Evolutionary conservation across 164 flowering plant genomes (phyloP).

Genomic region (grape (Vitis vinifera)): DNA sequence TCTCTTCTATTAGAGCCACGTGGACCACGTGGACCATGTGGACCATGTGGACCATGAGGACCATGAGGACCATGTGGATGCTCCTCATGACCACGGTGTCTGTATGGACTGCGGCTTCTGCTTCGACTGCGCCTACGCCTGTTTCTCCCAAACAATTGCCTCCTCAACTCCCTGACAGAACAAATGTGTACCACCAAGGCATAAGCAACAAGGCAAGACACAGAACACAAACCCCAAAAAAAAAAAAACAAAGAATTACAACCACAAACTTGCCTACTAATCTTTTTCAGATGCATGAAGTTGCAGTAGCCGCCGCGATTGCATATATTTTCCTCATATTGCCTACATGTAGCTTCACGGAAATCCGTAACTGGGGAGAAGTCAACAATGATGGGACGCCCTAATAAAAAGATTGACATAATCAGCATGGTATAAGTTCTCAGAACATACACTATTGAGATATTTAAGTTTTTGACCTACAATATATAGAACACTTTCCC

Average conservation of each 20-base stretch:
- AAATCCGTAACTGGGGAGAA: constrained; percentile 42
- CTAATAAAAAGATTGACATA: not conserved
- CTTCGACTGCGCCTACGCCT: constrained; percentile 31
- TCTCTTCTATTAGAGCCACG: constrained; percentile 29
- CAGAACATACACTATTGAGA: not conserved
- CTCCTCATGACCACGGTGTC: constrained; percentile 16
- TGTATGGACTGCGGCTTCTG: constrained; percentile 31
- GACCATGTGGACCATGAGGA: too few relatives aligned
- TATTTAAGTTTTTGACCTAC: too few relatives aligned
- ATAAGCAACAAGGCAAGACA: not conserved
- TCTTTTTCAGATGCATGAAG: constrained; percentile 42
- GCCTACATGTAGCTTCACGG: constrained; percentile 44
- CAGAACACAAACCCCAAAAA: not conserved
- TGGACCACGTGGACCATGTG: constrained; percentile 5
- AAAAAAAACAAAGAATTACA: not conserved
- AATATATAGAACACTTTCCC: too few relatives aligned
- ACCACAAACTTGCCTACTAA: constrained; percentile 19
- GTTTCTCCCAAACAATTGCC: constrained; percentile 29
- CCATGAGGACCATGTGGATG: not conserved
- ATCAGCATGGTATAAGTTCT: too few relatives aligned
- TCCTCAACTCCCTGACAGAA: constrained; percentile 27
- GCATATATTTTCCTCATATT: constrained; percentile 37
- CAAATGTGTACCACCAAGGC: not conserved
- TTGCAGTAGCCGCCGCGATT: constrained; percentile 43
- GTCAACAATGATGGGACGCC: constrained; percentile 43